Conservation (phyloP, 2,329 filamentous ascomycete genomes). For the Fusarium beomiforme region DNA sequence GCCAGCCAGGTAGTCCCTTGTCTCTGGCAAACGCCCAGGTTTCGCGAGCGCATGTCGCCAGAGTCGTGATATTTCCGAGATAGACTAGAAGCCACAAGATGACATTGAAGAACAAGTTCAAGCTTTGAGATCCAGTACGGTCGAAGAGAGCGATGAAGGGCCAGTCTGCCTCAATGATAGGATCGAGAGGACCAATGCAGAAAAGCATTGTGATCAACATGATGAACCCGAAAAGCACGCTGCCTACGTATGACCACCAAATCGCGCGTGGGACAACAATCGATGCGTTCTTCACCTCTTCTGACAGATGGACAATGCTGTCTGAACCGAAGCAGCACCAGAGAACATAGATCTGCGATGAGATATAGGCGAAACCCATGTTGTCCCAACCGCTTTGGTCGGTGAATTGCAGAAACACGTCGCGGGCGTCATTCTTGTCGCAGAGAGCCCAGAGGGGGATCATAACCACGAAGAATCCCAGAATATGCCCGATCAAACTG, state of each 20-base stretch:
- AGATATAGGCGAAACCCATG: slow-evolving; percentile 28
- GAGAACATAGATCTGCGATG: slow-evolving; percentile 20
- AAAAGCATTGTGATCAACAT: slow-evolving; percentile 32
- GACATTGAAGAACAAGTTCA: slow-evolving; percentile 24
- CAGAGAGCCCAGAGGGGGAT: slow-evolving; percentile 27
- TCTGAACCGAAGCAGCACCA: slow-evolving; percentile 30
- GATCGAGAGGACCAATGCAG: slow-evolving; percentile 19
- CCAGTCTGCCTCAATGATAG: slow-evolving; percentile 13
- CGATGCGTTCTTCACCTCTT: slow-evolving; percentile 20
- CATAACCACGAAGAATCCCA: slow-evolving; percentile 20
- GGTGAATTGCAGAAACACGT: slow-evolving; percentile 21
- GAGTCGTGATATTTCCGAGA: slow-evolving; percentile 18
- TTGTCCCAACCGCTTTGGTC: slow-evolving; percentile 25
- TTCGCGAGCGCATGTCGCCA: slow-evolving; percentile 24
- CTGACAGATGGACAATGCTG: slow-evolving; percentile 16
- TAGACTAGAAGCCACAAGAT: slow-evolving; percentile 23
- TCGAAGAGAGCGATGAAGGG: slow-evolving; percentile 16
- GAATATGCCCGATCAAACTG: slow-evolving; percentile 4
- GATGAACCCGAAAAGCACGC: slow-evolving; percentile 19
- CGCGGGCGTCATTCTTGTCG: slow-evolving; percentile 10
- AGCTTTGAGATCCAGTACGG: slow-evolving; percentile 1
- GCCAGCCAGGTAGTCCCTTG: slow-evolving; percentile 14
- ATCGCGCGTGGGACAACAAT: slow-evolving; percentile 12
- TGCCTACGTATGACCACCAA: slow-evolving; percentile 20
- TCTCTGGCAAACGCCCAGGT: slow-evolving; percentile 25